These are phyloP conservation scores for Vitis cinerea DNA, from an alignment of 164 flowering plant genomes.

Conservation along the genomic window DNA sequence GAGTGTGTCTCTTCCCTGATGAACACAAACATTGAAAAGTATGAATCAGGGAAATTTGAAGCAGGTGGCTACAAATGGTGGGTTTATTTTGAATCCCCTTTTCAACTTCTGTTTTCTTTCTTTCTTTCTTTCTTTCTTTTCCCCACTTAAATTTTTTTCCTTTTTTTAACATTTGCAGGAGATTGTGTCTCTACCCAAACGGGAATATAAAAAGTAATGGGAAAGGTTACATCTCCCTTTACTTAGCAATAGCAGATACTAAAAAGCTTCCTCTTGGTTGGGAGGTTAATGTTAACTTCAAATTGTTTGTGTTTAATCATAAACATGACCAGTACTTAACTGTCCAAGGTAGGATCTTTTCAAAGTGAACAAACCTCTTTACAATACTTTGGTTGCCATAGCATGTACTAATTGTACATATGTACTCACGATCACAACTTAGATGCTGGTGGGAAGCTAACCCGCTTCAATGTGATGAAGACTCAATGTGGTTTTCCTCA, in stretches of 20 bases:
- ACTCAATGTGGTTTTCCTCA: slow-evolving; percentile 10
- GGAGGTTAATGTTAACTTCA: slow-evolving; percentile 13
- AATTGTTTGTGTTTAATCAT: slow-evolving; percentile 18
- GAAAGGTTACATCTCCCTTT: slow-evolving; percentile 6
- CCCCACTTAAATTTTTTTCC: background rate
- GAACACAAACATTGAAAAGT: background rate
- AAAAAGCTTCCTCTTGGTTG: background rate
- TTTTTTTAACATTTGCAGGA: background rate
- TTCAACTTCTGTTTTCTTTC: background rate
- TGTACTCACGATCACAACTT: too few relatives aligned
- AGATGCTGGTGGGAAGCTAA: slow-evolving; percentile 6
- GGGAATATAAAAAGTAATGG: slow-evolving; percentile 13
- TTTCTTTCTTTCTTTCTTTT: background rate
- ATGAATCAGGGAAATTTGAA: slow-evolving; percentile 13
- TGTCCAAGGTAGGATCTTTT: slow-evolving; percentile 12
- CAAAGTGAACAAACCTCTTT: too few relatives aligned
- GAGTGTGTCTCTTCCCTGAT: background rate
- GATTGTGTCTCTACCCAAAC: slow-evolving; percentile 13
- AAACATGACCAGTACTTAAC: slow-evolving; percentile 13
- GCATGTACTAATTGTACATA: too few relatives aligned
- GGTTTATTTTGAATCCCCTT: background rate
- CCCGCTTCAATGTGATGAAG: slow-evolving; percentile 1
- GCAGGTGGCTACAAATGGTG: slow-evolving; percentile 25
- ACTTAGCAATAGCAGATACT: slow-evolving; percentile 5
- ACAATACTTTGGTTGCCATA: too few relatives aligned